Conservation (phyloP, 2,329 filamentous ascomycete genomes). For the Aspergillus persii region DNA sequence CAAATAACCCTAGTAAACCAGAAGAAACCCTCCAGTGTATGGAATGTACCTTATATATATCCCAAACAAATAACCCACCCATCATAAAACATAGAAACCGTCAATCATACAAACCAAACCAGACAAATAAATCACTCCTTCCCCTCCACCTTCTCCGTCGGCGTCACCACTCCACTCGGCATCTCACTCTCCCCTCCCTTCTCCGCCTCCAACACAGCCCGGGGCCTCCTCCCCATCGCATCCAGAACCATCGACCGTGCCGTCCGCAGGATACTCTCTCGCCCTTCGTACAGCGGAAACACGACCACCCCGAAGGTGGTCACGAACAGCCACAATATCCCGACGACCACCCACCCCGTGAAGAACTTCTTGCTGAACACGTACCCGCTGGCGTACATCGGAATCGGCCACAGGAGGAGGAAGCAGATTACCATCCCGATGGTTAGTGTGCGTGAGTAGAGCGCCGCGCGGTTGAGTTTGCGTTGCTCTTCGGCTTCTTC, state of each 20-base stretch:
- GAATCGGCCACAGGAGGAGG: conserved; percentile 86
- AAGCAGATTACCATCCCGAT: conserved; percentile 66
- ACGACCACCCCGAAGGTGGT: conserved; percentile 71
- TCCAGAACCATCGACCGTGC: conserved; percentile 62
- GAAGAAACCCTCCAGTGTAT: conserved; percentile 9
- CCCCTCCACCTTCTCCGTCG: conserved; percentile 7
- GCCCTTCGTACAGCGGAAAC: conserved; percentile 78
- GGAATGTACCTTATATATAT: too few relatives aligned
- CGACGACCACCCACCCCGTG: conserved; percentile 74
- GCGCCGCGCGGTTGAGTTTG: conserved; percentile 54
- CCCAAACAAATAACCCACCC: too few relatives aligned
- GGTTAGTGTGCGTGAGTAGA: conserved; percentile 58
- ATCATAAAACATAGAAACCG: not conserved
- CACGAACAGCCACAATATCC: conserved; percentile 77
- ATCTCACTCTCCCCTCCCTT: conserved; percentile 10
- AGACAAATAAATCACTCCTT: not conserved
- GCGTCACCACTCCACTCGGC: conserved; percentile 8
- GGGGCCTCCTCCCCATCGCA: conserved; percentile 44
- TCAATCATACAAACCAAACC: not conserved
- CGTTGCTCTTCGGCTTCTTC: conserved; percentile 43
- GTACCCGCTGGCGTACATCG: conserved; percentile 80
- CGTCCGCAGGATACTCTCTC: conserved; percentile 63
- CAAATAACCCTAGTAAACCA: too few relatives aligned
- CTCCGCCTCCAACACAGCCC: conserved; percentile 26
- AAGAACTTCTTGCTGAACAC: conserved; percentile 81